A percentile compares a stretch with the other conserved stretches of the same genome.
phyloP scores from a whole-genome alignment of 2,329 filamentous ascomycete genomes.

The Aureobasidium sp. region DNA sequence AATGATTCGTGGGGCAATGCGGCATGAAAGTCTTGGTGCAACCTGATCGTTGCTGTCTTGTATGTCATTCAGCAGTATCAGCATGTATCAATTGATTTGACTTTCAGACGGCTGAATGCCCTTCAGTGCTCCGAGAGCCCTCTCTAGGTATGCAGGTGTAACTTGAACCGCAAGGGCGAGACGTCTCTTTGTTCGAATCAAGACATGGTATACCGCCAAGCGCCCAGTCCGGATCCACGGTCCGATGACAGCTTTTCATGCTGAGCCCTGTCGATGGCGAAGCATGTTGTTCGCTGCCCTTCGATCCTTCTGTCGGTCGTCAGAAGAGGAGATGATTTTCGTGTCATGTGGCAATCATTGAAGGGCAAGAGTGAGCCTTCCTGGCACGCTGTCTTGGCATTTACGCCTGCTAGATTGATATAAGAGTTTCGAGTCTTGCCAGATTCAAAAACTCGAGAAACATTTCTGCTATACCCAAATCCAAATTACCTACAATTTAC shows the following conservation, averaged over 20 bases:
- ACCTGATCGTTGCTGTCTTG: not conserved
- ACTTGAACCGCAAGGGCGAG: not conserved
- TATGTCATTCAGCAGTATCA: not conserved
- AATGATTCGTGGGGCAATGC: not conserved
- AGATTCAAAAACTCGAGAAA: not conserved
- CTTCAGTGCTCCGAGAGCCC: not conserved
- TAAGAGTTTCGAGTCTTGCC: not conserved
- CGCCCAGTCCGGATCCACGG: too few relatives aligned
- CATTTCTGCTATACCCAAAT: not conserved
- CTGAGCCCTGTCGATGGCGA: constrained; percentile 5
- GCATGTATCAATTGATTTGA: not conserved
- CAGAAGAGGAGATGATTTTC: not conserved
- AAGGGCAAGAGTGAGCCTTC: not conserved
- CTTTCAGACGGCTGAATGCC: not conserved
- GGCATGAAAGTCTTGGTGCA: not conserved
- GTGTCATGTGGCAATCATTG: constrained; percentile 1
- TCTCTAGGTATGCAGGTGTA: not conserved
- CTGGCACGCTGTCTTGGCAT: not conserved
- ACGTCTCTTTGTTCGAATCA: not conserved
- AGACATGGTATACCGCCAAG: not conserved
- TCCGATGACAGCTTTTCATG: not conserved
- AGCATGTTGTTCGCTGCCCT: not conserved
- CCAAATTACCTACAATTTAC: not conserved
- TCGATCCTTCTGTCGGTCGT: not conserved
- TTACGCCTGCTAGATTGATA: not conserved